Evolutionary conservation across 139 green algal genomes (phyloP).

Genomic region (Marvania coccoides): DNA sequence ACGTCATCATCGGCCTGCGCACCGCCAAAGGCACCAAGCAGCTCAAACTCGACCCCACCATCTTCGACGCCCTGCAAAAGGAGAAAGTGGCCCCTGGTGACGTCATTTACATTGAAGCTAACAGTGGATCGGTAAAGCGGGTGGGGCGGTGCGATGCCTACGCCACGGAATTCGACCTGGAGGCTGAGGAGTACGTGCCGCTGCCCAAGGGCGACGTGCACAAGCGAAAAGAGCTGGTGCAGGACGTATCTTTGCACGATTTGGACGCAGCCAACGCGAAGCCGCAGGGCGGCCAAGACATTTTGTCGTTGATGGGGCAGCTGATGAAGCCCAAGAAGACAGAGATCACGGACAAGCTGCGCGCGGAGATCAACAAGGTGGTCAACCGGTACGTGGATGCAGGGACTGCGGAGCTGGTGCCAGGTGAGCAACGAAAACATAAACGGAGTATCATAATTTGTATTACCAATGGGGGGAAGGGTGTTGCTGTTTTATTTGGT

Average conservation of each 20-base stretch:
- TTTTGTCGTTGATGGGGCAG: conserved; percentile 91
- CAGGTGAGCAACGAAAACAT: no score
- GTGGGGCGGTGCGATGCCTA: conserved; percentile 93
- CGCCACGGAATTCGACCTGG: conserved; percentile 96
- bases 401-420: conserved; percentile 90
- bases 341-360: conserved; percentile 98
- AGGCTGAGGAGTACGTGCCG: conserved; percentile 99
- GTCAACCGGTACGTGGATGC: conserved; percentile 37
- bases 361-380: conserved; percentile 97
- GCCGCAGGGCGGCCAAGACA: conserved; percentile 86
- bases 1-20: conserved; percentile 94
- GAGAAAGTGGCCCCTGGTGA: conserved; percentile 86
- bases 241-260: conserved; percentile 99
- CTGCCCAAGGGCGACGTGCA: conserved; percentile 99
- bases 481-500: no score
- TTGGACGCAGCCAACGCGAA: conserved; percentile 92
- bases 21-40: conserved; percentile 96
- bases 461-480: no score
- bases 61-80: conserved; percentile 93
- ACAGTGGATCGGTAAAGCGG: conserved; percentile 90
- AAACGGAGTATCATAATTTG: no score
- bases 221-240: conserved; percentile 98
- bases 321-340: conserved; percentile 99
- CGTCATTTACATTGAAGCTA: conserved; percentile 99
- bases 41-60: conserved; percentile 94